Percentiles rank a stretch among this genome's conserved stretches.
Conservation (phyloP, 345 rosid species). For the Iberis pinnata region DNA sequence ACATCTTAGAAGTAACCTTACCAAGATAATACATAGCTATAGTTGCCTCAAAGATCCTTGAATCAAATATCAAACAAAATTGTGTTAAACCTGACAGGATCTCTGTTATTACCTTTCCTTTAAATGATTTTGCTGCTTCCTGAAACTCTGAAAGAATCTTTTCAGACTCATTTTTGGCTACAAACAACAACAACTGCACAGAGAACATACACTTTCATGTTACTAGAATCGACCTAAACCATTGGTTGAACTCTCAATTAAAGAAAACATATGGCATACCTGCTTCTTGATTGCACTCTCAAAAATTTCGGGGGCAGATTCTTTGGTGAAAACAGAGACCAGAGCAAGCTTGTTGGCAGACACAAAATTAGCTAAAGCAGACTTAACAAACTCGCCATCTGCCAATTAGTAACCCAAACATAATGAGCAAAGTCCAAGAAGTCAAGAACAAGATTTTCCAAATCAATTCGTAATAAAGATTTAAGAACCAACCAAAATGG, state of each 20-base stretch:
- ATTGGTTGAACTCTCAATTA: background rate
- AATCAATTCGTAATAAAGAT: background rate
- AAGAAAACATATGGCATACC: conserved; percentile 34
- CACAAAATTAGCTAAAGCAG: conserved; percentile 58
- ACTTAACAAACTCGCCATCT: conserved; percentile 82
- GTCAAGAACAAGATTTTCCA: conserved; percentile 12
- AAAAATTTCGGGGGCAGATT: conserved; percentile 65
- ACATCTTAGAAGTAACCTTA: conserved; percentile 11
- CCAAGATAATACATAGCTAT: background rate
- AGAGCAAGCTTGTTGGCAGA: conserved; percentile 81
- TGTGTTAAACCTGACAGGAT: background rate
- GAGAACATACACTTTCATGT: conserved; percentile 13
- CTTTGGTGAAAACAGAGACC: conserved; percentile 75
- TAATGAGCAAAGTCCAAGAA: conserved; percentile 9
- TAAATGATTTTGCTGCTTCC: conserved; percentile 78
- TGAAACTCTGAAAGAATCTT: conserved; percentile 55
- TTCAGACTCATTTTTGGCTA: conserved; percentile 55
- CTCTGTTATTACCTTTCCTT: conserved; percentile 67
- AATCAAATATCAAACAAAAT: background rate
- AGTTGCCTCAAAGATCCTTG: background rate
- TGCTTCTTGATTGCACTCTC: conserved; percentile 89
- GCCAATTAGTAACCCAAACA: conserved; percentile 27
- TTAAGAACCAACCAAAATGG: conserved; percentile 59
- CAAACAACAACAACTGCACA: conserved; percentile 71
- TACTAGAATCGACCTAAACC: conserved; percentile 1